These are phyloP conservation scores for Leucocoprinus birnbaumii DNA, from an alignment of 768 basidiomycete genomes.

Conservation along the genomic window DNA sequence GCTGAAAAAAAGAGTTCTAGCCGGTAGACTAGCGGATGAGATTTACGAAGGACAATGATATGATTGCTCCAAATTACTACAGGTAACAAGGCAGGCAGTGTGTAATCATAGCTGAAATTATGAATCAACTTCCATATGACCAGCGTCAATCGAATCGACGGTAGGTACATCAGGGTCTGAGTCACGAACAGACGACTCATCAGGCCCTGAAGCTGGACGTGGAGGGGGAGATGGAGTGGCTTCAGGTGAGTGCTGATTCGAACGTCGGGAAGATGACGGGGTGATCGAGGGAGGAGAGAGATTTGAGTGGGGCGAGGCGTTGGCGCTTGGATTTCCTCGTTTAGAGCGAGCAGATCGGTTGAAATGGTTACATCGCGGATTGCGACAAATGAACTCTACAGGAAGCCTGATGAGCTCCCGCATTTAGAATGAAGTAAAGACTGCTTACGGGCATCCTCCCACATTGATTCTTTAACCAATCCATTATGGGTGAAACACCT, in stretches of 20 bases:
- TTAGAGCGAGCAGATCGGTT: conserved; percentile 51
- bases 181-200: neutral
- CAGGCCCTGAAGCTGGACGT: neutral
- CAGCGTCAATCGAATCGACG: conserved; percentile 9
- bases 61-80: neutral
- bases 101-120: neutral
- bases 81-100: neutral
- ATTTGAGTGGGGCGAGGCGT: conserved; percentile 14
- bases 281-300: neutral
- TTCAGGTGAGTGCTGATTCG: neutral
- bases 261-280: neutral
- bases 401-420: neutral
- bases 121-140: conserved; percentile 9
- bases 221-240: neutral
- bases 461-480: conserved; percentile 77
- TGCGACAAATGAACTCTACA: conserved; percentile 8
- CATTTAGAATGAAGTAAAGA: neutral
- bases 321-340: conserved; percentile 19
- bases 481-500: conserved; percentile 89
- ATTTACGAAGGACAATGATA: neutral
- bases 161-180: conserved; percentile 10
- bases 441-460: conserved; percentile 78
- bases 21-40: neutral
- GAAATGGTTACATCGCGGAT: conserved; percentile 76
- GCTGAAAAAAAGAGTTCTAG: conserved; percentile 3